These are phyloP conservation scores for Corchorus olitorius DNA, from an alignment of 345 rosid genomes.

Conservation along the genomic window DNA sequence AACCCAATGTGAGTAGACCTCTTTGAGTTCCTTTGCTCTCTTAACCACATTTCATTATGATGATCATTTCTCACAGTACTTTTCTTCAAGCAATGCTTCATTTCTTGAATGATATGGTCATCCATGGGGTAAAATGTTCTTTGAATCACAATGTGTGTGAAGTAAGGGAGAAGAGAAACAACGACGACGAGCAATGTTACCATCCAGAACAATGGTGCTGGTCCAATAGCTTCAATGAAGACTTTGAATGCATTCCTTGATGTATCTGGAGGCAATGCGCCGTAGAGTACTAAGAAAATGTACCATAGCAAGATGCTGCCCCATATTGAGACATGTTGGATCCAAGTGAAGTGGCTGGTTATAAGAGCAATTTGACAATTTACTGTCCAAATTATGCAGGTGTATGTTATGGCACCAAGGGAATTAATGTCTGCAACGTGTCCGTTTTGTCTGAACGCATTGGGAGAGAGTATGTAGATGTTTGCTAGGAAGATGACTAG, in stretches of 20 bases:
- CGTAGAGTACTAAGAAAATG: constrained; percentile 51
- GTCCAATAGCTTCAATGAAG: constrained; percentile 50
- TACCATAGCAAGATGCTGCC: constrained; percentile 73
- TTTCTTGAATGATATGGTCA: constrained; percentile 75
- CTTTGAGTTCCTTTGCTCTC: constrained; percentile 56
- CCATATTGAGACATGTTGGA: constrained; percentile 71
- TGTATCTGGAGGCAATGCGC: constrained; percentile 46
- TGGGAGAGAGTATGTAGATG: constrained; percentile 40
- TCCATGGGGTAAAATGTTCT: constrained; percentile 63
- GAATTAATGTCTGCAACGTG: constrained; percentile 47
- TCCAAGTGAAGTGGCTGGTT: constrained; percentile 80
- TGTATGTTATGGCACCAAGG: constrained; percentile 54
- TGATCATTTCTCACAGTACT: constrained; percentile 41
- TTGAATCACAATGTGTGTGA: constrained; percentile 46
- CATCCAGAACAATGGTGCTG: constrained; percentile 57
- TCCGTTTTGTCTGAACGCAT: constrained; percentile 48
- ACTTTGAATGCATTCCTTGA: constrained; percentile 46
- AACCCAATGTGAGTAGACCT: constrained; percentile 56
- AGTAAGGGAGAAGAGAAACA: constrained; percentile 57
- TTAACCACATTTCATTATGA: constrained; percentile 45
- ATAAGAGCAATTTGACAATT: constrained; percentile 72
- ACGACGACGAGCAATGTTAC: constrained; percentile 45
- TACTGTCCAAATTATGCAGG: constrained; percentile 70
- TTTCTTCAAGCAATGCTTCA: constrained; percentile 46
- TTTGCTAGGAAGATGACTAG: constrained; percentile 51